Evolutionary conservation across 2,329 filamentous ascomycete genomes (phyloP), one percentile per base, ranked within the genome.

Genomic region (Xylariaceae sp.): DNA sequence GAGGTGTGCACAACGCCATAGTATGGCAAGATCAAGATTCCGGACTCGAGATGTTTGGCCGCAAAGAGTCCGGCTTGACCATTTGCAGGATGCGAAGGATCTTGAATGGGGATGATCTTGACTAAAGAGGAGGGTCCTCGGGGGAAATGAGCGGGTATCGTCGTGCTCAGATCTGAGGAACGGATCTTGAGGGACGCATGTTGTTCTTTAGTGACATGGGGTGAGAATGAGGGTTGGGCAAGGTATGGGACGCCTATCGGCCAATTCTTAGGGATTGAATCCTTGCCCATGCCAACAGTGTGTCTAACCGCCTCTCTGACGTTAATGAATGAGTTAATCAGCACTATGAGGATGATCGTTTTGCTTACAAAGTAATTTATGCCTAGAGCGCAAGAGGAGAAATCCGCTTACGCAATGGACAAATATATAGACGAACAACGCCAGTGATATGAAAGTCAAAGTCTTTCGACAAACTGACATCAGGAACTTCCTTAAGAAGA

Each of bases 11-110:
- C 67, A 14, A 76, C 66, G 5, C 82, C 82, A 4, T 83, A 66
- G 59, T 85, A 86, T 16, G 76, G 74, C n/a, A 85, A 55, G 40
- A 85, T 72, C 35, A 84, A 74, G 2, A 70, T 65, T 2, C 77
- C 79, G 0, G 81, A 73, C 11, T 66, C 58, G 8, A 86, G 70
- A 42, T 72, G 60, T 6, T 69, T 71, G 1, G 75, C 64, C 4
- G 82, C 80, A 56, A 83, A 84, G 23, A 85, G 75, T 1, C 82
- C 82, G 40, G 59, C 63, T 61, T 85, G 82, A 4, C 75, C 74
- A 54, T 67, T 55, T 11, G 82, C 81, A 0, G 82, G 82, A 56
- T 85, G 82, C 0, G 60, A 53, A 0, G 72, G 61, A 41, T 73
- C 61, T 0, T 55, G 58, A 49, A 85, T 84, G 25, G 67, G 64